Conservation (phyloP, 2,329 filamentous ascomycete species). For the Penicillium sp. region DNA sequence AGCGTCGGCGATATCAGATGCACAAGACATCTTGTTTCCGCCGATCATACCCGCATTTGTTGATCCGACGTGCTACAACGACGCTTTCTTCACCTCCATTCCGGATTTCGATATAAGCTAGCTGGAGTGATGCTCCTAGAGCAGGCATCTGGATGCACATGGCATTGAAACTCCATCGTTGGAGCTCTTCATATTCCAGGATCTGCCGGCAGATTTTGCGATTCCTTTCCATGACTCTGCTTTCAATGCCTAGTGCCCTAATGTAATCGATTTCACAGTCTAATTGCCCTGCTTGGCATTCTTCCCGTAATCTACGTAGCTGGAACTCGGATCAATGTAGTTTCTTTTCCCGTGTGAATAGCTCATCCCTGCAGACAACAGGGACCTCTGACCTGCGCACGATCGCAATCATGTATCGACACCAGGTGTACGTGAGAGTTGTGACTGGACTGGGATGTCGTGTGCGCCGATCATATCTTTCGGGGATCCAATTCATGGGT, state of each 20-base stretch:
- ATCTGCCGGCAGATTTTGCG: not conserved
- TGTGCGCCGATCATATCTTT: constrained; percentile 2
- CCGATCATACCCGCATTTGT: constrained; percentile 27
- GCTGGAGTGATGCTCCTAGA: not conserved
- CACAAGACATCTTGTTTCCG: constrained; percentile 25
- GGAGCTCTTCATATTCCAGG: not conserved
- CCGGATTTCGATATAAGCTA: constrained; percentile 26
- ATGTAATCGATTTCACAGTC: not conserved
- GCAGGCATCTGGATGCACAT: not conserved
- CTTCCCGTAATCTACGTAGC: not conserved
- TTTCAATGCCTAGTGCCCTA: not conserved
- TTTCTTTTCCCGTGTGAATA: not conserved
- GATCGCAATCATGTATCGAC: not conserved
- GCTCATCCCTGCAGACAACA: not conserved
- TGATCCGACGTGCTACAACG: constrained; percentile 31
- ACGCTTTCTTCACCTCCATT: constrained; percentile 27
- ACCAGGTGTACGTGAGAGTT: not conserved
- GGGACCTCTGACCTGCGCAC: not conserved
- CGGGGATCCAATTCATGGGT: constrained; percentile 5
- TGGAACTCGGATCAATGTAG: not conserved
- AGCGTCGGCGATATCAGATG: constrained; percentile 17
- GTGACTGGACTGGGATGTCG: not conserved
- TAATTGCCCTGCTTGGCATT: not conserved
- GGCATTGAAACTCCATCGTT: not conserved
- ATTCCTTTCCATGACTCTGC: not conserved